A percentile compares a stretch with the other conserved stretches of the same genome.
These are phyloP conservation scores for Xylariaceae sp. DNA, from an alignment of 2,329 filamentous ascomycete species.

Conservation along the genomic window DNA sequence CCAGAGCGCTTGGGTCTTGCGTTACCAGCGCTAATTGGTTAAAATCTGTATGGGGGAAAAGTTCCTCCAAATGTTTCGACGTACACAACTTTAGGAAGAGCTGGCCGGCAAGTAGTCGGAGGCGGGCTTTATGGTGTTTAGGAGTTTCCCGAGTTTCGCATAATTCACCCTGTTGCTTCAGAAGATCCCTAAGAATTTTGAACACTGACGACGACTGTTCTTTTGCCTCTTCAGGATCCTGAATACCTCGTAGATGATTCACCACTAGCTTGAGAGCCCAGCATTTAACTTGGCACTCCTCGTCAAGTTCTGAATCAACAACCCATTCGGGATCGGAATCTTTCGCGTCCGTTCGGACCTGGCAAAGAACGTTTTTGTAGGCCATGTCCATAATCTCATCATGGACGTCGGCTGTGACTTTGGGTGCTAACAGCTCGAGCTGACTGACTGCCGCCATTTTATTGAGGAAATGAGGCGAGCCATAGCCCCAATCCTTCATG, in stretches of 20 bases:
- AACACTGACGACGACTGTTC: slow-evolving; percentile 70
- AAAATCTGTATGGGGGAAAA: slow-evolving; percentile 74
- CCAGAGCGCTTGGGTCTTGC: slow-evolving; percentile 74
- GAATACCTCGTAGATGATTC: slow-evolving; percentile 73
- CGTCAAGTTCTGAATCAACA: slow-evolving; percentile 68
- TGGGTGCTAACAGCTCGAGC: slow-evolving; percentile 73
- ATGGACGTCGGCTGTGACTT: slow-evolving; percentile 71
- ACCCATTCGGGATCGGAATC: slow-evolving; percentile 67
- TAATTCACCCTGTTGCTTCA: slow-evolving; percentile 77
- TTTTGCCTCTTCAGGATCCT: slow-evolving; percentile 56
- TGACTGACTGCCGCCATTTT: slow-evolving; percentile 74
- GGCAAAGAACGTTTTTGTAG: slow-evolving; percentile 72
- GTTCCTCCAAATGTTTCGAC: slow-evolving; percentile 72
- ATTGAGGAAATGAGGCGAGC: slow-evolving; percentile 72
- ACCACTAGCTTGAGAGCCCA: slow-evolving; percentile 84
- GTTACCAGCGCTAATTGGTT: slow-evolving; percentile 79
- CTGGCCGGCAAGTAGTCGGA: slow-evolving; percentile 80
- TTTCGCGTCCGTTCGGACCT: slow-evolving; percentile 65
- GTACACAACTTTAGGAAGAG: slow-evolving; percentile 83
- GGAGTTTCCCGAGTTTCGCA: slow-evolving; percentile 77
- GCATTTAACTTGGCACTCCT: slow-evolving; percentile 81
- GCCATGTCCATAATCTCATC: slow-evolving; percentile 80
- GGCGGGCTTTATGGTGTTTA: slow-evolving; percentile 73
- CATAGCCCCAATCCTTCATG: slow-evolving; percentile 74
- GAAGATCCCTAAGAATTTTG: slow-evolving; percentile 75